Conservation (phyloP, 2,329 filamentous ascomycete species). For the Dactylellina parvicollis region DNA sequence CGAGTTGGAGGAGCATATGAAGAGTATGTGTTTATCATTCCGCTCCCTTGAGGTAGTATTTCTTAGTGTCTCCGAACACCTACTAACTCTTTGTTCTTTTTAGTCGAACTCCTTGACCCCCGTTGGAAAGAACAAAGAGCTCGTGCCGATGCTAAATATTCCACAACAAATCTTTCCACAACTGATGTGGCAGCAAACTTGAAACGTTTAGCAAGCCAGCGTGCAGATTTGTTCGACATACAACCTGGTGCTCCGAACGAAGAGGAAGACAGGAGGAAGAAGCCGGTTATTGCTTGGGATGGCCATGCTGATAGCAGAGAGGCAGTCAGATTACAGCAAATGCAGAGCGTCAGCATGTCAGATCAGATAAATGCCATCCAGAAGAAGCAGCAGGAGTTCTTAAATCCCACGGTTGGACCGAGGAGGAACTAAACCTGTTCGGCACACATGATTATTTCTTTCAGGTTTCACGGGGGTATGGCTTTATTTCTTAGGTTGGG, state of each 20-base stretch:
- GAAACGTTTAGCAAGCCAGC: slow-evolving; percentile 90
- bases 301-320: slow-evolving; percentile 72
- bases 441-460: neutral
- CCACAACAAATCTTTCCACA: slow-evolving; percentile 85
- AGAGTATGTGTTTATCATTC: slow-evolving; percentile 68
- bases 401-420: slow-evolving; percentile 58
- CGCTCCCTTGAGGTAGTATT: neutral
- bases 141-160: slow-evolving; percentile 83
- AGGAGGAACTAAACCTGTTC: slow-evolving; percentile 50
- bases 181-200: slow-evolving; percentile 91
- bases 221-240: slow-evolving; percentile 84
- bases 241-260: slow-evolving; percentile 65
- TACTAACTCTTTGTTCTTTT: slow-evolving; percentile 60
- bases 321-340: slow-evolving; percentile 66
- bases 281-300: slow-evolving; percentile 71
- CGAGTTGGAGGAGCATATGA: slow-evolving; percentile 91
- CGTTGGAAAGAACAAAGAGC: slow-evolving; percentile 95
- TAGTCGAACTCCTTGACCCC: slow-evolving; percentile 87
- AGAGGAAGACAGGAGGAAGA: slow-evolving; percentile 73
- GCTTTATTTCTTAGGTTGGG: slow-evolving; percentile 16
- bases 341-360: slow-evolving; percentile 79
- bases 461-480: slow-evolving; percentile 30
- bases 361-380: slow-evolving; percentile 81
- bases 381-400: slow-evolving; percentile 65
- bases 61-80: neutral